Evolutionary conservation across 495 filamentous ascomycete genomes (phyloP), one percentile per base, ranked within the genome.

Genomic region (Aspergillus asperescens): DNA sequence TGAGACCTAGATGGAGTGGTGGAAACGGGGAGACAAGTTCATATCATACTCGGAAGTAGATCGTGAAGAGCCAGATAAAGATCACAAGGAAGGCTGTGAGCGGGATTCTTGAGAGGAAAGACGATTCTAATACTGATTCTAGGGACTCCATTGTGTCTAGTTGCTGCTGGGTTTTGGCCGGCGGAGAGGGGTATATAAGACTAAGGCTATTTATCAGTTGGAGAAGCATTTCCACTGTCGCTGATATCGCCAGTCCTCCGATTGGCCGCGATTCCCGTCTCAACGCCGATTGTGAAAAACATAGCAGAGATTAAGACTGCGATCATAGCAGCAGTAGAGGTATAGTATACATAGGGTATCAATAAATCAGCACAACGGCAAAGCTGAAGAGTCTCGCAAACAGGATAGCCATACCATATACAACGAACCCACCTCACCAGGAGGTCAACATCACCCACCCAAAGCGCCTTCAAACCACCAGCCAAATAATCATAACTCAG

Each of bases 31-130:
- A n/a, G n/a, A n/a, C n/a, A n/a, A n/a, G n/a, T n/a, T n/a, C n/a
- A n/a, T n/a, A n/a, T 35, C 48, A 23, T 61, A 61, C 58, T 49
- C 46, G 50, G 25, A 55, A 57, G 37, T 53, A 57, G 42, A 51
- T 38, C 42, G 25, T 42, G 13, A 47, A 16, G 24, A 25, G 4
- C 15, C 34, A 44, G 7, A 55, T 34, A 9, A 53, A 40, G 15
- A 46, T 16, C 7, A 16, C 27, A 0, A 57, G 27, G 18, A 50
- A 25, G 5, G 12, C 9, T 13, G 29, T 13, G 19, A 47, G 44
- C 18, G 28, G 44, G 29, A 19, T 47, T 13, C 15, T 27, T 4
- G 23, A 22, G 37, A 57, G 16, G 16, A n/a, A n/a, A n/a, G n/a
- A 52, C 15, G 40, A 54, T 12, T 34, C 9, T 5, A 45, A 13